Conservation (phyloP, 192 early-diverging fungal genomes). For the Linnemannia zychae region DNA sequence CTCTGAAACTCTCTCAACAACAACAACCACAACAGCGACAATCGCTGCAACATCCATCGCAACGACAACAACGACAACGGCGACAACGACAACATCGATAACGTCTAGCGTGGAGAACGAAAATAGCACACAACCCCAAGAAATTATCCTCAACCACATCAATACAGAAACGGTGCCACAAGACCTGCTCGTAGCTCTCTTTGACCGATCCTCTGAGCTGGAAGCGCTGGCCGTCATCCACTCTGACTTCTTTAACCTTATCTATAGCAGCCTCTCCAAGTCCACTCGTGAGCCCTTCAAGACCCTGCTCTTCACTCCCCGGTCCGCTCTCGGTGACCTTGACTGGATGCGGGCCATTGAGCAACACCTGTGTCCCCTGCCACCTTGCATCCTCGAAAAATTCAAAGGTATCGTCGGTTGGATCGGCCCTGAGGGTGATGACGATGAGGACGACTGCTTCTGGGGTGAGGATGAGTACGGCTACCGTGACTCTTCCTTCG, state of each 20-base stretch:
- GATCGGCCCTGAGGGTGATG: conserved; percentile 29
- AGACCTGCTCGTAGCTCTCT: conserved; percentile 45
- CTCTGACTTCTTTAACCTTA: conserved; percentile 42
- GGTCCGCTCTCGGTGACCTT: conserved; percentile 18
- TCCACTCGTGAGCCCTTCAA: conserved; percentile 9
- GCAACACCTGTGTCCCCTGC: neutral
- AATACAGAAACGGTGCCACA: conserved; percentile 14
- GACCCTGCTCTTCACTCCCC: conserved; percentile 18
- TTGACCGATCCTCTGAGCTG: conserved; percentile 40
- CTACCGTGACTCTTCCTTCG: conserved; percentile 40
- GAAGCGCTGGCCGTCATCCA: conserved; percentile 45
- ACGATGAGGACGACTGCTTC: neutral
- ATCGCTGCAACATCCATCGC: neutral
- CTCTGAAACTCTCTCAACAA: neutral
- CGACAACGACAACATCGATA: neutral
- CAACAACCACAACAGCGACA: neutral
- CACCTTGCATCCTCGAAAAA: conserved; percentile 40
- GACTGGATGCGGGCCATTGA: conserved; percentile 39
- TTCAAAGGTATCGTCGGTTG: conserved; percentile 51
- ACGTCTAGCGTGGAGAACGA: neutral
- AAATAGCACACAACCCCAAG: conserved; percentile 18
- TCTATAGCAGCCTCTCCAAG: conserved; percentile 26
- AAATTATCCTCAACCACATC: conserved; percentile 27
- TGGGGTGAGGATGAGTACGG: conserved; percentile 43
- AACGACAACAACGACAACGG: neutral